These are phyloP conservation scores for Arthrobotrys pseudoclavata DNA, from an alignment of 2,329 filamentous ascomycete genomes.

Conservation along the genomic window DNA sequence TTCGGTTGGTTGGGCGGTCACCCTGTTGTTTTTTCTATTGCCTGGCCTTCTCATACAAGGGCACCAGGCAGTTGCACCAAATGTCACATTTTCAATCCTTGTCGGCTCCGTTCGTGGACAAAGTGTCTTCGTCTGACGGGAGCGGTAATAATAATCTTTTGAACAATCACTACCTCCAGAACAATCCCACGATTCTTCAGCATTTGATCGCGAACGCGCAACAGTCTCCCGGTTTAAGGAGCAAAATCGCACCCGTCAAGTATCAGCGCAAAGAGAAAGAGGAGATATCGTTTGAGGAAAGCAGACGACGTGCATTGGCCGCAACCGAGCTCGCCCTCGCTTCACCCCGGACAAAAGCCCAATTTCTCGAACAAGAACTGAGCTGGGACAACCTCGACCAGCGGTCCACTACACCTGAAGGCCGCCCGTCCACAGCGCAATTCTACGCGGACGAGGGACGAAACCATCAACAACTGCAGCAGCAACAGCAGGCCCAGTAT, in stretches of 20 bases:
- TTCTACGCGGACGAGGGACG: constrained; percentile 44
- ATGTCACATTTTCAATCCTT: constrained; percentile 61
- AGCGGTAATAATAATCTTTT: constrained; percentile 45
- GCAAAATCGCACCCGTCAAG: constrained; percentile 57
- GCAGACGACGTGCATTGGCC: constrained; percentile 58
- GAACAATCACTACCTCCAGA: constrained; percentile 58
- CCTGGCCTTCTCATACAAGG: constrained; percentile 34
- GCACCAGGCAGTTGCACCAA: constrained; percentile 53
- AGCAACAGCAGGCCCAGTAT: constrained; percentile 7
- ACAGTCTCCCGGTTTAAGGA: constrained; percentile 42
- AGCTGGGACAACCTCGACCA: constrained; percentile 52
- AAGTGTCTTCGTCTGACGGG: constrained; percentile 60
- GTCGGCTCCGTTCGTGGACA: constrained; percentile 61
- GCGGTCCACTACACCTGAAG: constrained; percentile 36
- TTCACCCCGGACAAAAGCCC: constrained; percentile 59
- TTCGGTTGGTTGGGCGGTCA: constrained; percentile 36
- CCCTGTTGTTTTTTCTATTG: constrained; percentile 37
- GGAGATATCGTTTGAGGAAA: constrained; percentile 58
- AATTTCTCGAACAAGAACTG: constrained; percentile 59
- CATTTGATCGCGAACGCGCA: constrained; percentile 49
- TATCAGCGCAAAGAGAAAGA: constrained; percentile 59
- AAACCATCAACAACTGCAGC: constrained; percentile 9
- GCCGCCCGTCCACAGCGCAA: constrained; percentile 41
- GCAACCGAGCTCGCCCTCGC: constrained; percentile 60
- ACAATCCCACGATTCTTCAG: constrained; percentile 58